Base-by-base conservation (phyloP, 768 basidiomycete species). In the Hypholoma sublateritium region DNA sequence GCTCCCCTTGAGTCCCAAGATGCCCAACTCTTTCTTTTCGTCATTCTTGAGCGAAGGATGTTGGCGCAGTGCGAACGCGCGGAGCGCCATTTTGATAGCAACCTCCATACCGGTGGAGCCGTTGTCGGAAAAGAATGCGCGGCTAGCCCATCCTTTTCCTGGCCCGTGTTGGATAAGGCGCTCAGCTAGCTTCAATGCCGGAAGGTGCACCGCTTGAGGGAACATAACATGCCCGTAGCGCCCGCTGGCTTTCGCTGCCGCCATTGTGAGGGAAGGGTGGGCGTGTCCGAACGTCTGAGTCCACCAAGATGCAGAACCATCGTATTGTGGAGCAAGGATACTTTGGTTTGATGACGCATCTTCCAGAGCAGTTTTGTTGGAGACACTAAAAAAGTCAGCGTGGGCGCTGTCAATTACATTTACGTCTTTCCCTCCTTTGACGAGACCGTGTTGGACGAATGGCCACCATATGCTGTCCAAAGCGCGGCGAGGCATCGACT, bases 291-390 rank as follows among this genome's bases (percentile, higher is more conserved):
- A 72, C 0, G 89, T 82, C 71, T 98, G 96, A 0, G 95, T 98
- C 94, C 96, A 98, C 96, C 96, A 98, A 11, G 94, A 96, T 0
- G 95, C 96, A 0, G 95, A 97, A 4, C 91, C 88, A 65, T 98
- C 95, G 61, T 94, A 83, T 61, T 91, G 85, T 5, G 80, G 62
- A 80, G 73, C 53, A 75, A 78, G 53, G 71, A 84, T 50, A 44
- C 61, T 67, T 46, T 25, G 52, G 8, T 47, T 60, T 24, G 51
- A 55, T 11, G 61, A 57, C 1, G 55, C 22, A 11, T 66, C 41
- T 11, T 43, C 35, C 4, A 67, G 55, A 1, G 67, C 28, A 8
- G 72, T 57, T n/a, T 67, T 69, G 53, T 79, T 76, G 61, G 84
- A 88, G 46, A 90, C 80, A 60, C 86, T 89, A 74, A 98, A 97